Evolutionary conservation across 257 asterid genomes (phyloP).

Genomic region (Fraxinus cuspidata): DNA sequence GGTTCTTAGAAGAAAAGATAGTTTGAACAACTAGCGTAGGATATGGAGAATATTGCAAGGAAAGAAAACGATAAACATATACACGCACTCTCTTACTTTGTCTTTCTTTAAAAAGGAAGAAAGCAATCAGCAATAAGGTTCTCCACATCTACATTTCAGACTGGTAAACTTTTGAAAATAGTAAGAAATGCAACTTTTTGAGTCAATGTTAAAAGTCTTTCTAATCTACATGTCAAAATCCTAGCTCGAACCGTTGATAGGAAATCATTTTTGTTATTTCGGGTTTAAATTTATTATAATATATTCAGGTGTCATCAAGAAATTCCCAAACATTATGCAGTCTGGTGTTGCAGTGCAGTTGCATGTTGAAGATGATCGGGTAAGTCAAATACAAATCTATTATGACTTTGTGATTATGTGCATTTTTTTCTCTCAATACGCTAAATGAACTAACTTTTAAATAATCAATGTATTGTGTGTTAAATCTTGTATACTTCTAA

Average conservation of each 20-base stretch:
- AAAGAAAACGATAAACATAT: too few species aligned
- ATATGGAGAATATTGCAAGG: neutral
- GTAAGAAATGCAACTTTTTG: too few species aligned
- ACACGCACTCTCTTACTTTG: neutral
- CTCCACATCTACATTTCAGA: neutral
- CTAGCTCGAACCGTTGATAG: too few species aligned
- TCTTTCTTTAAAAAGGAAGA: neutral
- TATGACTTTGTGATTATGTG: neutral
- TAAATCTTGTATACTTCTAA: too few species aligned
- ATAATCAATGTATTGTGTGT: neutral
- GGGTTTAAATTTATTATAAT: neutral
- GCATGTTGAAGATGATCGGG: conserved; percentile 30
- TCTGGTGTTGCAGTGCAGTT: conserved; percentile 15
- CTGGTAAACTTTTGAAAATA: neutral
- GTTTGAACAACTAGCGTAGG: too few species aligned
- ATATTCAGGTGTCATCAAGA: neutral
- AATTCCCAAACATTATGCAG: neutral
- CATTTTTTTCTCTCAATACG: too few species aligned
- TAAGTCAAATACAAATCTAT: neutral
- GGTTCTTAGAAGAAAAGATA: too few species aligned
- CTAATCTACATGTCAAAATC: too few species aligned
- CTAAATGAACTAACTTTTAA: neutral
- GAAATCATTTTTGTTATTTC: neutral
- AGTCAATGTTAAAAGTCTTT: too few species aligned
- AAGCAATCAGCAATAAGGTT: neutral